A percentile compares a stretch with the other conserved stretches of the same genome.
phyloP scores from a whole-genome alignment of 371 early-diverging fungal species.

The Syncephalis fuscata region DNA sequence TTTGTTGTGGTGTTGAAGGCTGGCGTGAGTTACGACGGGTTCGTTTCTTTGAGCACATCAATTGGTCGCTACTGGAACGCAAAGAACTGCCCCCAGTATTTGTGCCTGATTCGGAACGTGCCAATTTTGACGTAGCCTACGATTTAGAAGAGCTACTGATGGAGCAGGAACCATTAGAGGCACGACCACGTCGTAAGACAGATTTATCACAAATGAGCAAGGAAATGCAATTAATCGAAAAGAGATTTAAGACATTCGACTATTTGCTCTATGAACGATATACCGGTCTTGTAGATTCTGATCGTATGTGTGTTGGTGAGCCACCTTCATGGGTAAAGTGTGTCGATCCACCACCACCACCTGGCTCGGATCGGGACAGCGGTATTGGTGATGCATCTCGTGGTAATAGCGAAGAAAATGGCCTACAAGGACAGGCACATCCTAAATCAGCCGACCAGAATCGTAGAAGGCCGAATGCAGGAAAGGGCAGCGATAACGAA shows the following conservation, averaged over 20 bases:
- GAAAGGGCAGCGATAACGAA: neutral
- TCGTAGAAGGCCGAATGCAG: neutral
- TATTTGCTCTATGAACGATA: constrained; percentile 45
- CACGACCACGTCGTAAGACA: constrained; percentile 6
- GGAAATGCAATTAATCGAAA: constrained; percentile 22
- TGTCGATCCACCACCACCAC: neutral
- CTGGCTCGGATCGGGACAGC: neutral
- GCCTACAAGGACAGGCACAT: constrained; percentile 1
- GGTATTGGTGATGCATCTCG: constrained; percentile 1
- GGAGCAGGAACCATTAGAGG: constrained; percentile 82
- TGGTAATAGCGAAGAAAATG: constrained; percentile 2
- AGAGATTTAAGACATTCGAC: constrained; percentile 41
- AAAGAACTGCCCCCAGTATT: constrained; percentile 19
- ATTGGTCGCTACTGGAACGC: constrained; percentile 15
- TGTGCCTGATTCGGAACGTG: constrained; percentile 27
- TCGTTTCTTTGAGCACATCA: constrained; percentile 11
- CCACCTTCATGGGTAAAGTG: constrained; percentile 50
- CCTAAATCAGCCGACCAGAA: neutral
- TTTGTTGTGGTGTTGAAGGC: constrained; percentile 7
- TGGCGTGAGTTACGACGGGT: constrained; percentile 10
- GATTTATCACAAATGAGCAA: neutral
- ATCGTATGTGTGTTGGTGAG: constrained; percentile 43
- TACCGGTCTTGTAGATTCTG: constrained; percentile 38
- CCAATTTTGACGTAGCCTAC: constrained; percentile 89
- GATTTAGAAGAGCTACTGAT: constrained; percentile 87